phyloP scores from a whole-genome alignment of 73 alveolate genomes.

The Symbiodinium natans region DNA sequence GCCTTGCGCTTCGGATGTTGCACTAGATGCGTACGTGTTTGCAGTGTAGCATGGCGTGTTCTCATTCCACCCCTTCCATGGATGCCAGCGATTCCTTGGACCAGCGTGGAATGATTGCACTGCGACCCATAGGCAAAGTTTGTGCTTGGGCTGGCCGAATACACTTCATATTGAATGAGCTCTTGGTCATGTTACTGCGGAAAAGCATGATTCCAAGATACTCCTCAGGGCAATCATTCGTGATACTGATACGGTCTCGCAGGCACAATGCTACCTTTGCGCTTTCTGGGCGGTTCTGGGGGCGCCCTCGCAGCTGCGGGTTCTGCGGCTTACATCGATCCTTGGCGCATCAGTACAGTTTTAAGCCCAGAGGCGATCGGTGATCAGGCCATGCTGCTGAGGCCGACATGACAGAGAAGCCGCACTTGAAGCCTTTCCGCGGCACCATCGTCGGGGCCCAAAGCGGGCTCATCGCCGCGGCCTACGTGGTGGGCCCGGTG shows the following conservation, averaged over 20 bases:
- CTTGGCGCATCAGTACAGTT: neutral
- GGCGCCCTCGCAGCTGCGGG: conserved; percentile 64
- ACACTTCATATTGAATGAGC: no score
- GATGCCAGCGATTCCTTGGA: no score
- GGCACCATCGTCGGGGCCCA: conserved; percentile 53
- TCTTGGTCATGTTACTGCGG: no score
- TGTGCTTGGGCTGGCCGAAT: no score
- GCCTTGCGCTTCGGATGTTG: no score
- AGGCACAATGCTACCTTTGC: conserved; percentile 46
- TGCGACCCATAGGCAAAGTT: no score
- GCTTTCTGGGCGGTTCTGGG: conserved; percentile 70
- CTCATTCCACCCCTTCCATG: no score
- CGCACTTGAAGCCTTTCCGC: conserved; percentile 25
- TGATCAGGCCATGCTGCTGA: neutral
- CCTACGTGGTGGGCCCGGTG: conserved; percentile 80
- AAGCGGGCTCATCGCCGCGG: conserved; percentile 67
- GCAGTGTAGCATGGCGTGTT: no score
- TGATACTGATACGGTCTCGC: neutral
- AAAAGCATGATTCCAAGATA: no score
- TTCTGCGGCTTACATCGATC: conserved; percentile 36
- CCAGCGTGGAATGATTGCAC: no score
- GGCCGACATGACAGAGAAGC: conserved; percentile 73
- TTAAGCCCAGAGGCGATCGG: neutral
- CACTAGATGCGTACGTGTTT: no score
- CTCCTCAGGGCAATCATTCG: no score